Base-by-base conservation (phyloP, 768 basidiomycete species). In the Kwoniella dendrophila region DNA sequence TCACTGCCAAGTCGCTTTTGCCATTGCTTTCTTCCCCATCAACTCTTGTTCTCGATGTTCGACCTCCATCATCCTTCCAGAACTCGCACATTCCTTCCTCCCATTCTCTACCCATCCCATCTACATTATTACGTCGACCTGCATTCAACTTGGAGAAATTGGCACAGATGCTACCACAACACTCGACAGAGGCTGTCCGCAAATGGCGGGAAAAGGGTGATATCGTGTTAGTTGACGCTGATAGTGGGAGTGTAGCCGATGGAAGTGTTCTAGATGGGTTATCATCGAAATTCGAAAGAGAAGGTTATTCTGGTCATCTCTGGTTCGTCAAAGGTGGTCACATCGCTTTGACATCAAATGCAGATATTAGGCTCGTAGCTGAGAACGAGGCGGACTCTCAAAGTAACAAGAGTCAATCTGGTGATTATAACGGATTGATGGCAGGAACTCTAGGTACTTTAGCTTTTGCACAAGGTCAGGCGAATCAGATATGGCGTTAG, bases 121-220 rank as follows among this genome's bases (percentile, higher is more conserved):
- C 94, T 2, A 97, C 93, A 0, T 87, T 97, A 22, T 87, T 98
- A 75, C 92, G 92, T 66, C 87, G 94, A 0, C 92, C 92, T 1
- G 83, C 87, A 2, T 95, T 92, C 81, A 87, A 90, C 27, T 83
- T 95, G 8, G 82, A 86, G 41, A 87, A 87, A 41, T 84, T 98
- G 27, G 81, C 85, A 6, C 85, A 86, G 27, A 93, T 94, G 88
- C 84, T 98, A n/a, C 84, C 88, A 8, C 85, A 5, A 63, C 78
- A 40, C 71, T 82, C 10, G 83, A 51, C 51, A 14, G 63, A 62
- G 14, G 70, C 56, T 0, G 64, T 78, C 1, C 30, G 41, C 4
- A 29, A 50, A 5, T 78, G 71, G 68, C 53, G 57, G 32, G 60
- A 66, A 24, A 67, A 52, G 51, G 43, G 45, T 16, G 82, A 85